phyloP scores from a whole-genome alignment of 345 rosid species.

The Eucalyptus guilfoylei region DNA sequence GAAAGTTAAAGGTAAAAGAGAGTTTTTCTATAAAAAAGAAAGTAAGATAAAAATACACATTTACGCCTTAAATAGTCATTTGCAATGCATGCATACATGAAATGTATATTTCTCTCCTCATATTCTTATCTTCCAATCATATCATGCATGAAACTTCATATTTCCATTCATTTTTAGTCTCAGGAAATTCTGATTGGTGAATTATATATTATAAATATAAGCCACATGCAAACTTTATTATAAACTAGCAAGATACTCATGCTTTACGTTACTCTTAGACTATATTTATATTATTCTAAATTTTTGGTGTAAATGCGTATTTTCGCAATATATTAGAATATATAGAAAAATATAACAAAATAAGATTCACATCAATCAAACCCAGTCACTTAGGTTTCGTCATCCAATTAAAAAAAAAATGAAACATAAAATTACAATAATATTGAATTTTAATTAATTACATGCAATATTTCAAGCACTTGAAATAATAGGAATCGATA shows the following conservation, averaged over 20 bases:
- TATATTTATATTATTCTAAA: background rate
- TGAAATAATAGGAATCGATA: background rate
- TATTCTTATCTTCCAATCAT: background rate
- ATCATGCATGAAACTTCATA: background rate
- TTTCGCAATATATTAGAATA: background rate
- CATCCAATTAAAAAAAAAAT: background rate
- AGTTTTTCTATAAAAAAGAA: background rate
- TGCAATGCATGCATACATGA: background rate
- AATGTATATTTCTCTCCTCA: background rate
- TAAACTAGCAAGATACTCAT: background rate
- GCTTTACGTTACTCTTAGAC: background rate
- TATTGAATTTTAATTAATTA: background rate
- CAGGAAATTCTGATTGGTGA: background rate
- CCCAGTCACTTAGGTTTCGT: background rate
- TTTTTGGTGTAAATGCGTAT: background rate
- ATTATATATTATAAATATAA: too few species aligned
- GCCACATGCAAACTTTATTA: background rate
- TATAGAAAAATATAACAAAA: too few species aligned
- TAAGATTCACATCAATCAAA: background rate
- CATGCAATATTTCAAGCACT: background rate
- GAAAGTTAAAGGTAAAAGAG: background rate
- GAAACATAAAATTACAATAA: background rate
- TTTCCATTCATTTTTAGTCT: background rate
- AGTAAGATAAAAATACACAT: background rate
- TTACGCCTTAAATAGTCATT: background rate